Evolutionary conservation across 192 early-diverging fungal species (phyloP).

Genomic region (Backusella luteola): DNA sequence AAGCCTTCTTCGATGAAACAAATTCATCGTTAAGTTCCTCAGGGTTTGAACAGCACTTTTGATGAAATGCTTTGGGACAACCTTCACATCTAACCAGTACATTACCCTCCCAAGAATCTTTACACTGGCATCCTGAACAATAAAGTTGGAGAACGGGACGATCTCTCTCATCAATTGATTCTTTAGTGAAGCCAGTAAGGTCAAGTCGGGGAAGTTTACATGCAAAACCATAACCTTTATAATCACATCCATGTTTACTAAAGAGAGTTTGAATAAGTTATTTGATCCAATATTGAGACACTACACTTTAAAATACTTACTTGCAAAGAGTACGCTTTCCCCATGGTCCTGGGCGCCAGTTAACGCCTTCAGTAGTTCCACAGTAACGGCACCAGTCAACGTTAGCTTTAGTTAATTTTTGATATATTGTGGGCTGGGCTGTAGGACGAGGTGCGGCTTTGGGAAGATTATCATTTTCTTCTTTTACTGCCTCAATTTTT

Average conservation of each 20-base stretch:
- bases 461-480: neutral
- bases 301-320: conserved; percentile 37
- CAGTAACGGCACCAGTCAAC: conserved; percentile 93
- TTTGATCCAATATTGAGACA: neutral
- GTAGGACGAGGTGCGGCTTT: conserved; percentile 23
- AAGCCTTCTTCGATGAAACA: conserved; percentile 46
- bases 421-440: conserved; percentile 57
- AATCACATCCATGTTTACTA: conserved; percentile 93
- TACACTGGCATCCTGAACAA: conserved; percentile 74
- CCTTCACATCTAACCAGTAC: conserved; percentile 80
- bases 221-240: conserved; percentile 91
- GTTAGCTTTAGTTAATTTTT: conserved; percentile 57
- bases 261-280: conserved; percentile 7
- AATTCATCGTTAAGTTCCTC: conserved; percentile 43
- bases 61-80: conserved; percentile 80
- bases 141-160: conserved; percentile 88
- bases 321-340: conserved; percentile 94
- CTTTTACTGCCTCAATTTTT: neutral
- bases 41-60: conserved; percentile 52
- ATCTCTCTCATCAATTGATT: conserved; percentile 74
- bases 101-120: conserved; percentile 60
- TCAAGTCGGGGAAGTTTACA: conserved; percentile 86
- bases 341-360: conserved; percentile 94
- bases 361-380: conserved; percentile 83
- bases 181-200: conserved; percentile 71